phyloP scores from a whole-genome alignment of 495 filamentous ascomycete species.

The Apodospora peruviana region DNA sequence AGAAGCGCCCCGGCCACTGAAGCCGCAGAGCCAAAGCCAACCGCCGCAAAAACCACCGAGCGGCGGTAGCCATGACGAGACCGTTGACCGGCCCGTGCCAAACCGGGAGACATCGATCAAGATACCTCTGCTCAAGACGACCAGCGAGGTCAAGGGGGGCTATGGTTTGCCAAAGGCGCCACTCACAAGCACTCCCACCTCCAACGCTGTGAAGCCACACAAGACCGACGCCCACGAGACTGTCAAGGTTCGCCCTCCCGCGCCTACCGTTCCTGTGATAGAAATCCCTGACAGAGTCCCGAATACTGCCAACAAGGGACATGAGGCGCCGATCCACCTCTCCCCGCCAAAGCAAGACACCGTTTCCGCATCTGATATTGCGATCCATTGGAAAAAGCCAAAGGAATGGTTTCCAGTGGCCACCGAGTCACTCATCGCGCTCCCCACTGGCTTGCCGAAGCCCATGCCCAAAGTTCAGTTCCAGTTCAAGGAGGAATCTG shows the following conservation, averaged over 20 bases:
- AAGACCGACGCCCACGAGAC: background rate
- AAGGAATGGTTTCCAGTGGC: slow-evolving; percentile 72
- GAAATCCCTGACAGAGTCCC: slow-evolving; percentile 4
- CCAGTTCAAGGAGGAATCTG: slow-evolving; percentile 58
- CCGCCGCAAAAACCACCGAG: background rate
- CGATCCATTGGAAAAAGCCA: slow-evolving; percentile 63
- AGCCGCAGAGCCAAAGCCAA: background rate
- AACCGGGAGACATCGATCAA: slow-evolving; percentile 23
- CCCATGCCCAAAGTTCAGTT: slow-evolving; percentile 72
- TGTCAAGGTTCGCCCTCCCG: background rate
- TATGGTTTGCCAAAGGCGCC: slow-evolving; percentile 21
- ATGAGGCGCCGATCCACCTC: background rate
- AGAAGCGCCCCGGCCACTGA: background rate
- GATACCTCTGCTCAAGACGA: slow-evolving; percentile 34
- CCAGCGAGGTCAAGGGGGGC: slow-evolving; percentile 17
- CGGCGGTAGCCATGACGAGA: background rate
- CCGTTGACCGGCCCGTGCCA: background rate
- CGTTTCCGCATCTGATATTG: slow-evolving; percentile 15
- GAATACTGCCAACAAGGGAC: background rate
- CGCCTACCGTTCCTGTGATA: background rate
- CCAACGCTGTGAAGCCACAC: background rate
- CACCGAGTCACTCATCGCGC: slow-evolving; percentile 58
- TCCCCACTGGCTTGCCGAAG: slow-evolving; percentile 67
- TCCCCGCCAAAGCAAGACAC: background rate
- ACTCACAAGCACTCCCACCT: slow-evolving; percentile 2